phyloP scores from a whole-genome alignment of 73 alveolate species.

The Paramecium bursaria region DNA sequence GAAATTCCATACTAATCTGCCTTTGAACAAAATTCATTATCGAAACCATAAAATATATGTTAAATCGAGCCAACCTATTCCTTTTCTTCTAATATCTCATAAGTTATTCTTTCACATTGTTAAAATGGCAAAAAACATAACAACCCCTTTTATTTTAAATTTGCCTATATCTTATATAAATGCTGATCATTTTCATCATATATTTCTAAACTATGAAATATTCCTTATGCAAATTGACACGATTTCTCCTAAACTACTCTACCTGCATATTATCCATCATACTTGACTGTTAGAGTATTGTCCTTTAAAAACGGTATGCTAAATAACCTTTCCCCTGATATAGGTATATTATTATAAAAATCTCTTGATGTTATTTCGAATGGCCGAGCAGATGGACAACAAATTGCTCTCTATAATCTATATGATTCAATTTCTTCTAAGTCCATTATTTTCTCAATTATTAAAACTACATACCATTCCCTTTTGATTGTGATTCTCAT shows the following conservation, averaged over 20 bases:
- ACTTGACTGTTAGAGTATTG: slow-evolving; percentile 22
- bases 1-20: slow-evolving; percentile 54
- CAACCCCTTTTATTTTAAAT: slow-evolving; percentile 28
- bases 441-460: slow-evolving; percentile 29
- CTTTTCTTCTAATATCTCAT: no score
- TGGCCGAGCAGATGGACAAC: slow-evolving; percentile 43
- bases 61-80: no score
- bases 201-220: slow-evolving; percentile 9
- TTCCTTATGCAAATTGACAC: slow-evolving; percentile 27
- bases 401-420: background rate
- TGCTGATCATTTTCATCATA: slow-evolving; percentile 47
- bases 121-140: slow-evolving; percentile 48
- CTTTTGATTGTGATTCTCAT: background rate
- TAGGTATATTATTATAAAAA: slow-evolving; percentile 49
- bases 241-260: slow-evolving; percentile 22
- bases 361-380: slow-evolving; percentile 50
- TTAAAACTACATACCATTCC: slow-evolving; percentile 7
- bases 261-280: slow-evolving; percentile 55
- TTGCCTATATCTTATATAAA: slow-evolving; percentile 5
- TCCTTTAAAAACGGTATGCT: slow-evolving; percentile 1
- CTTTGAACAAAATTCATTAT: background rate
- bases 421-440: slow-evolving; percentile 47
- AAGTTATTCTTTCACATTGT: slow-evolving; percentile 14
- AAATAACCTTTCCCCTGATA: slow-evolving; percentile 41
- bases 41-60: slow-evolving; percentile 46